Percentiles rank a stretch among this genome's conserved stretches.
These are phyloP conservation scores for Panellus pusillus DNA, from an alignment of 768 basidiomycete species.

Conservation along the genomic window DNA sequence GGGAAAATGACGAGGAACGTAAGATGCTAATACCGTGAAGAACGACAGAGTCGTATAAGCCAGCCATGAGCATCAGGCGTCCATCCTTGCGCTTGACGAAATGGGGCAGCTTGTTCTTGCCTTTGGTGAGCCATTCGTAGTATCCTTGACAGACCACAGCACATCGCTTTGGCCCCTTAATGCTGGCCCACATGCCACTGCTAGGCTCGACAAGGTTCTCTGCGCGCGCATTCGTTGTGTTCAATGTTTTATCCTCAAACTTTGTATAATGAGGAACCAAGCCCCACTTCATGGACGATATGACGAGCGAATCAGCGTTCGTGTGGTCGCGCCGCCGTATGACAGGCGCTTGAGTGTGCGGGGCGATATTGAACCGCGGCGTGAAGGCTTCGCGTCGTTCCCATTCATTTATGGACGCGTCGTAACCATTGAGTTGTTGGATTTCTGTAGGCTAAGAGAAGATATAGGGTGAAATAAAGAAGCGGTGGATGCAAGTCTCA, in stretches of 20 bases:
- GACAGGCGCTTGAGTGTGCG: conserved; percentile 76
- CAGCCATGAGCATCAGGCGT: conserved; percentile 80
- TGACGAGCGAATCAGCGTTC: conserved; percentile 36
- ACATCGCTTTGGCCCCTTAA: conserved; percentile 83
- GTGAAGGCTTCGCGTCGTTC: conserved; percentile 57
- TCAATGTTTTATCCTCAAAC: conserved; percentile 65
- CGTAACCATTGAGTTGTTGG: conserved; percentile 41
- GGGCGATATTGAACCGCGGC: conserved; percentile 81
- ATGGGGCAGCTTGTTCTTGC: conserved; percentile 76
- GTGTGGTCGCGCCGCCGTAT: conserved; percentile 46
- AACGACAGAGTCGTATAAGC: conserved; percentile 76
- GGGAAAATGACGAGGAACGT: neutral
- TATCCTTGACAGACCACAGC: conserved; percentile 87
- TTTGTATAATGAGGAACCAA: conserved; percentile 84
- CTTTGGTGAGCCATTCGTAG: conserved; percentile 92
- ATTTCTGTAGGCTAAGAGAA: conserved; percentile 40
- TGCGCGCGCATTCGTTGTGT: conserved; percentile 87
- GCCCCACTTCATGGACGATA: conserved; percentile 92
- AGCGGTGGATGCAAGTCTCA: conserved; percentile 25
- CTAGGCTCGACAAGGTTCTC: conserved; percentile 72
- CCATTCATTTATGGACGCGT: conserved; percentile 56
- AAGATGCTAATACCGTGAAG: conserved; percentile 53
- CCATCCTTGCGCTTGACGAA: conserved; percentile 71
- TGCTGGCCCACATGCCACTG: conserved; percentile 81
- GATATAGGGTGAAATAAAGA: conserved; percentile 5